A percentile compares a stretch with the other conserved stretches of the same genome.
These are phyloP conservation scores for Saccharomycopsis sp. DNA, from an alignment of 805 yeast genomes.

Conservation along the genomic window DNA sequence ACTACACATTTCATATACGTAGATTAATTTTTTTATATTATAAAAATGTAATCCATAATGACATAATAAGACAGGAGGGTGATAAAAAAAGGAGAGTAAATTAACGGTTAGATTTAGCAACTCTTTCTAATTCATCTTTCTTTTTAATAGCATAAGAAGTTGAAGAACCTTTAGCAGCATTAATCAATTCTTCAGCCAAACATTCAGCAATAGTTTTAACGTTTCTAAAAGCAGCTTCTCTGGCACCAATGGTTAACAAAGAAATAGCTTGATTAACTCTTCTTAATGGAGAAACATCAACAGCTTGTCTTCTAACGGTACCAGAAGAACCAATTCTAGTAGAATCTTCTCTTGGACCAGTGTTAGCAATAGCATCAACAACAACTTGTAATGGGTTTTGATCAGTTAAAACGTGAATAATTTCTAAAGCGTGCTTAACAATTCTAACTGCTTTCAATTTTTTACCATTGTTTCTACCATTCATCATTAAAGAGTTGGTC, in stretches of 20 bases:
- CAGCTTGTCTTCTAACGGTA: constrained; percentile 99
- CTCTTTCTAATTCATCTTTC: constrained; percentile 99
- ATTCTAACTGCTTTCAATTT: constrained; percentile 99
- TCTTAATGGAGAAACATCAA: constrained; percentile 99
- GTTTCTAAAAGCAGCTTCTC: constrained; percentile 99
- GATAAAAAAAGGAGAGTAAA: neutral
- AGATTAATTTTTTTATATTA: neutral
- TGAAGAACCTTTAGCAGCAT: constrained; percentile 99
- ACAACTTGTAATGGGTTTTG: constrained; percentile 99
- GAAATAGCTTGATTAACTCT: constrained; percentile 99
- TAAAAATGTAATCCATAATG: constrained; percentile 1
- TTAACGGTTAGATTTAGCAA: constrained; percentile 99
- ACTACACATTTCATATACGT: neutral
- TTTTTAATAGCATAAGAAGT: constrained; percentile 99
- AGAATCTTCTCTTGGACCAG: constrained; percentile 99
- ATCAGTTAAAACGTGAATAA: constrained; percentile 94
- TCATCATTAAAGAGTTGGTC: constrained; percentile 99
- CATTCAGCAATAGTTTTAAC: constrained; percentile 99
- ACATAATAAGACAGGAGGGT: neutral
- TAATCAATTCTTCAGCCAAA: constrained; percentile 99
- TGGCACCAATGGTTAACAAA: constrained; percentile 97
- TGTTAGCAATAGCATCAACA: constrained; percentile 98
- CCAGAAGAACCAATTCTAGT: constrained; percentile 99
- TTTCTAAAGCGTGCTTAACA: constrained; percentile 98
- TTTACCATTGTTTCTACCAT: constrained; percentile 99